A percentile compares a stretch with the other conserved stretches of the same genome.
These are phyloP conservation scores for Macrophomina phaseolina DNA, from an alignment of 2,329 filamentous ascomycete genomes.

Conservation along the genomic window DNA sequence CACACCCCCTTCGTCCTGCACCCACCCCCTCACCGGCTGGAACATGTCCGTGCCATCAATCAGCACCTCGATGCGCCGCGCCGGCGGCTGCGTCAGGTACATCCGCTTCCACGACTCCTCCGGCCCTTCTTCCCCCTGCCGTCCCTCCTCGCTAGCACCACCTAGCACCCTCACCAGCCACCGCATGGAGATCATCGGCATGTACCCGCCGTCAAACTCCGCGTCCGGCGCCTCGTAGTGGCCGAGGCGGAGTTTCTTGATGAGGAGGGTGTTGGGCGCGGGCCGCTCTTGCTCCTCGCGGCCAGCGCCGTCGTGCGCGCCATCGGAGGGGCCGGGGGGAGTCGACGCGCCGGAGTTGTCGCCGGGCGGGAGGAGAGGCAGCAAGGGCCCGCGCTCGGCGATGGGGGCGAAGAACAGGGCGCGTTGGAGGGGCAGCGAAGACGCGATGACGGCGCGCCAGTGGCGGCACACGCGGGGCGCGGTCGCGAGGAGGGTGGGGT, in stretches of 20 bases:
- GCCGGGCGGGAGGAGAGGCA: background rate
- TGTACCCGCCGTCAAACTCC: conserved; percentile 13
- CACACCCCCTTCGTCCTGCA: background rate
- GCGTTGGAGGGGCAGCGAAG: conserved; percentile 8
- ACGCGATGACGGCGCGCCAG: conserved; percentile 1
- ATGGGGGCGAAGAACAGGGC: conserved; percentile 10
- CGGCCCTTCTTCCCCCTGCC: background rate
- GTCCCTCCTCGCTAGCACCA: background rate
- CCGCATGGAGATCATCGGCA: conserved; percentile 14
- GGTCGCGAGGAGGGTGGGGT: background rate
- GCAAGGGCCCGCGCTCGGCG: background rate
- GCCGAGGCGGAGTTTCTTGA: background rate
- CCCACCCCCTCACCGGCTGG: conserved; percentile 1
- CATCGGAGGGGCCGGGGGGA: too few species aligned
- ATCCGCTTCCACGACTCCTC: conserved; percentile 1
- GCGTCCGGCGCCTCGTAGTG: conserved; percentile 5
- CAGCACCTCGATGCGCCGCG: conserved; percentile 18
- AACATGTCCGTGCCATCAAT: background rate
- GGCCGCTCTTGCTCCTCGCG: background rate
- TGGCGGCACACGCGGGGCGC: background rate
- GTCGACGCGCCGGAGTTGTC: background rate
- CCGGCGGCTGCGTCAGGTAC: conserved; percentile 14
- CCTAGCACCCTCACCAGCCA: background rate
- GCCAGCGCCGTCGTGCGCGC: too few species aligned
- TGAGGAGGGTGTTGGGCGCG: background rate